Evolutionary conservation across 495 filamentous ascomycete species (phyloP).

Genomic region (Penicillium lividum): DNA sequence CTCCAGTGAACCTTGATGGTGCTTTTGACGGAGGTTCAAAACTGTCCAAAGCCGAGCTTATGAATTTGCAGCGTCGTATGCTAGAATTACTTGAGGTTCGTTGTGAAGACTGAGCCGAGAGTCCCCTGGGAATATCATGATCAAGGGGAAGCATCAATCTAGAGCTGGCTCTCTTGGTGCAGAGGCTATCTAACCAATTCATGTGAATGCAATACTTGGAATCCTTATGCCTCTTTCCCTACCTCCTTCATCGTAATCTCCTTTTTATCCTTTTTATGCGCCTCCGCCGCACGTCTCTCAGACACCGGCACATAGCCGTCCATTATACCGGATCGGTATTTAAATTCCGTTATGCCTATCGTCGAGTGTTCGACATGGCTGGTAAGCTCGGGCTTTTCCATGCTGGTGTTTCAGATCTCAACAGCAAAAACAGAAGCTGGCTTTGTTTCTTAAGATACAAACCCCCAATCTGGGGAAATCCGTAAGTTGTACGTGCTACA

Average conservation of each 20-base stretch:
- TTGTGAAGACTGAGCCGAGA: conserved; percentile 45
- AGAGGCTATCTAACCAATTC: too few species aligned
- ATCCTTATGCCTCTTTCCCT: neutral
- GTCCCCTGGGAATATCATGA: neutral
- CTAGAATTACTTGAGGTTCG: conserved; percentile 63
- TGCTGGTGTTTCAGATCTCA: too few species aligned
- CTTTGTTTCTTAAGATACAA: too few species aligned
- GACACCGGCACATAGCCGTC: conserved; percentile 1
- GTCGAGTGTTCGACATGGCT: neutral
- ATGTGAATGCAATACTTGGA: neutral
- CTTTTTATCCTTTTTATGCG: neutral
- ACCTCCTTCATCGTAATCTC: neutral
- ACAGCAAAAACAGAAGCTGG: too few species aligned
- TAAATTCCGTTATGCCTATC: conserved; percentile 4
- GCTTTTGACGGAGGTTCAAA: neutral
- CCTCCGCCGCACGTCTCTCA: conserved; percentile 6
- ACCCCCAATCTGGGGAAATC: too few species aligned
- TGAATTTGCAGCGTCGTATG: conserved; percentile 58
- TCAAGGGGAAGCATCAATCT: too few species aligned
- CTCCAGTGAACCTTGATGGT: conserved; percentile 5
- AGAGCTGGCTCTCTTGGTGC: too few species aligned
- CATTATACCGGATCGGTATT: neutral
- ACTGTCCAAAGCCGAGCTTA: conserved; percentile 48
- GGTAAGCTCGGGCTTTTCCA: too few species aligned
- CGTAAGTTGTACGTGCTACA: too few species aligned